Evolutionary conservation across 805 yeast species (phyloP).

Genomic region (Pachysolen tannophilus): DNA sequence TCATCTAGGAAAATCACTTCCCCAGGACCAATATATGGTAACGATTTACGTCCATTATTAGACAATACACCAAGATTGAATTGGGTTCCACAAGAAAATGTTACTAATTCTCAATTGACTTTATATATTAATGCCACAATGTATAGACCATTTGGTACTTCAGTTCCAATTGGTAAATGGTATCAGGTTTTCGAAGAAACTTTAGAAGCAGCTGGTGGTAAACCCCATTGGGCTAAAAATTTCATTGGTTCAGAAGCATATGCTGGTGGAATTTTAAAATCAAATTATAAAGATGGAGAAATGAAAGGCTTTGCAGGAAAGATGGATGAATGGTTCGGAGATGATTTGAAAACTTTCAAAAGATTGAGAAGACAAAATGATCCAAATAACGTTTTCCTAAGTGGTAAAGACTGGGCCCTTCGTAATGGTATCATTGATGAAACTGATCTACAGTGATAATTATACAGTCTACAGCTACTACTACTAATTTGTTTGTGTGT

Average conservation of each 20-base stretch:
- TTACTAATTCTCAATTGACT: slow-evolving; percentile 72
- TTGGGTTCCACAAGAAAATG: slow-evolving; percentile 43
- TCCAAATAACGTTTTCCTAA: slow-evolving; percentile 74
- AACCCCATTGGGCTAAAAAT: slow-evolving; percentile 98
- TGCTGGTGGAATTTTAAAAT: slow-evolving; percentile 11
- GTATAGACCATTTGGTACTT: slow-evolving; percentile 84
- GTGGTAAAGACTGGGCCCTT: slow-evolving; percentile 72
- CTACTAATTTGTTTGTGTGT: no score
- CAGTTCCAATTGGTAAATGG: slow-evolving; percentile 75
- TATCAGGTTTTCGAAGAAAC: slow-evolving; percentile 75
- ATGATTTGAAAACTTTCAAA: slow-evolving; percentile 54
- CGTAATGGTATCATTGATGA: slow-evolving; percentile 63
- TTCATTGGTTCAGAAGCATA: slow-evolving; percentile 52
- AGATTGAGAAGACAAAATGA: slow-evolving; percentile 59
- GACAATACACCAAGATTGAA: slow-evolving; percentile 71
- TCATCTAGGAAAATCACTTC: slow-evolving; percentile 41
- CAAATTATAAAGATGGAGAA: slow-evolving; percentile 45
- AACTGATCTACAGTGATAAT: no score
- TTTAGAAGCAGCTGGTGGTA: slow-evolving; percentile 73
- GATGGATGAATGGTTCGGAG: slow-evolving; percentile 75
- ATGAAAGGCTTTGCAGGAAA: slow-evolving; percentile 74
- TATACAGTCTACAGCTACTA: no score
- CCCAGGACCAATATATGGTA: slow-evolving; percentile 81
- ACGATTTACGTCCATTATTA: slow-evolving; percentile 68
- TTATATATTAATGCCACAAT: slow-evolving; percentile 88